Percentiles rank a stretch among this genome's conserved stretches.
Evolutionary conservation across 2,329 filamentous ascomycete genomes (phyloP).

Genomic region (Fusarium sp.): DNA sequence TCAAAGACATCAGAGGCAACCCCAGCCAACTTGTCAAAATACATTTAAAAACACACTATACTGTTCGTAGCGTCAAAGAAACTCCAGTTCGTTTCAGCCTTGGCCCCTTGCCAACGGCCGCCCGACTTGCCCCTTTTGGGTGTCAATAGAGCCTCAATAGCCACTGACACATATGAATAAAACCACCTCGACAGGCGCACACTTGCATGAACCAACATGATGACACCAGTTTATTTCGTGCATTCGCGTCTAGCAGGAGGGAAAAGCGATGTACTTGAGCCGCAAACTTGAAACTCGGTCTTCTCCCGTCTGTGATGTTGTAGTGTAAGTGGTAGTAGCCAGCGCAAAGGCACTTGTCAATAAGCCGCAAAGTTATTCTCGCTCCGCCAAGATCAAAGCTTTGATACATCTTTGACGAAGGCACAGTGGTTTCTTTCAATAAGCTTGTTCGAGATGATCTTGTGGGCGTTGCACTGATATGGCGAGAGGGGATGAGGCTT

Average conservation of each 20-base stretch:
- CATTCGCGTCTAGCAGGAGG: constrained; percentile 16
- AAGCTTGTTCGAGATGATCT: not conserved
- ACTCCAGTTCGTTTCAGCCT: constrained; percentile 3
- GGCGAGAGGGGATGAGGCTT: constrained; percentile 18
- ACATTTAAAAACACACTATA: not conserved
- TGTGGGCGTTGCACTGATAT: constrained; percentile 6
- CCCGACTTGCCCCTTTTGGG: constrained; percentile 35
- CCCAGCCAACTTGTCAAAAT: not conserved
- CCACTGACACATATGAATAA: constrained; percentile 18
- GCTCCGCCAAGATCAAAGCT: not conserved
- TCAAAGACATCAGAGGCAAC: not conserved
- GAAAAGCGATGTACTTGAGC: constrained; percentile 5
- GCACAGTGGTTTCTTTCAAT: constrained; percentile 2
- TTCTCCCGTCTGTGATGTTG: not conserved
- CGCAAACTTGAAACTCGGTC: not conserved
- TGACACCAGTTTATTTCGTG: constrained; percentile 3
- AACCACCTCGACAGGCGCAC: not conserved
- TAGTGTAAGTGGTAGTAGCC: not conserved
- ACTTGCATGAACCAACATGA: constrained; percentile 3
- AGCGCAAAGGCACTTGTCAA: not conserved
- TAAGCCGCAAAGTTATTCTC: constrained; percentile 17
- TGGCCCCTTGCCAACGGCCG: constrained; percentile 6
- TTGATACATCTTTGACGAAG: not conserved
- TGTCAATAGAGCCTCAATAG: constrained; percentile 43
- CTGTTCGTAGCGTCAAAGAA: not conserved